phyloP scores from a whole-genome alignment of 2,329 filamentous ascomycete genomes.

The Exophiala sp. region DNA sequence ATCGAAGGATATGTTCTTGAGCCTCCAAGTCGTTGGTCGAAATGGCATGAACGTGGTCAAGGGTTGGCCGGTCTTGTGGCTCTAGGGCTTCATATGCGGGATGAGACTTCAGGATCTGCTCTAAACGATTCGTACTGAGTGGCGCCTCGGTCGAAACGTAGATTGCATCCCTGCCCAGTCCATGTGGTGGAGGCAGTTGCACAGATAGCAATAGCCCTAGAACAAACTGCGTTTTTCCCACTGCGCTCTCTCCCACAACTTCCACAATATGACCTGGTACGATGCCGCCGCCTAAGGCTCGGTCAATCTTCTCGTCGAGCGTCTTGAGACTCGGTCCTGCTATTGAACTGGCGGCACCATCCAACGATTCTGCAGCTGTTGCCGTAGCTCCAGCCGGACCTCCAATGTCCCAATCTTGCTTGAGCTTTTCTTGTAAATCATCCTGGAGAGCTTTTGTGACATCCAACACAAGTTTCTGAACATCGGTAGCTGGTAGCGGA shows the following conservation, averaged over 20 bases:
- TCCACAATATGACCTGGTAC: slow-evolving; percentile 80
- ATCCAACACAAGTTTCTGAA: slow-evolving; percentile 68
- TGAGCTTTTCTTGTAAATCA: slow-evolving; percentile 12
- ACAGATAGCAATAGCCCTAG: slow-evolving; percentile 78
- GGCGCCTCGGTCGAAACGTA: slow-evolving; percentile 93
- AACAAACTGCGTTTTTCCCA: slow-evolving; percentile 92
- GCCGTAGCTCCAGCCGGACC: neutral
- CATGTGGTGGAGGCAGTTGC: slow-evolving; percentile 72
- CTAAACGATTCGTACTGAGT: slow-evolving; percentile 74
- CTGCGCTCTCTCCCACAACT: slow-evolving; percentile 84
- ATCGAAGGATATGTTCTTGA: slow-evolving; percentile 91
- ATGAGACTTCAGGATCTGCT: slow-evolving; percentile 71
- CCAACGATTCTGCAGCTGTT: slow-evolving; percentile 34
- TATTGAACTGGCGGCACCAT: slow-evolving; percentile 35
- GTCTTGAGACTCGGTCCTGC: slow-evolving; percentile 68
- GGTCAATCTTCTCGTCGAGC: slow-evolving; percentile 70
- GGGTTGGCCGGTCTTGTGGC: slow-evolving; percentile 53
- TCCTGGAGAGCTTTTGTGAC: slow-evolving; percentile 64
- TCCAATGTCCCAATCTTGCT: slow-evolving; percentile 6
- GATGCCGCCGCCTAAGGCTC: slow-evolving; percentile 71
- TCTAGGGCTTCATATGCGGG: slow-evolving; percentile 53
- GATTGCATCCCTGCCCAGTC: slow-evolving; percentile 69
- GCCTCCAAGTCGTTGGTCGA: slow-evolving; percentile 85
- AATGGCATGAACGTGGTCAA: slow-evolving; percentile 75
- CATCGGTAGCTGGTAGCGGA: slow-evolving; percentile 72